Base-by-base conservation (phyloP, 345 rosid genomes). In the Eutrema japonicum region DNA sequence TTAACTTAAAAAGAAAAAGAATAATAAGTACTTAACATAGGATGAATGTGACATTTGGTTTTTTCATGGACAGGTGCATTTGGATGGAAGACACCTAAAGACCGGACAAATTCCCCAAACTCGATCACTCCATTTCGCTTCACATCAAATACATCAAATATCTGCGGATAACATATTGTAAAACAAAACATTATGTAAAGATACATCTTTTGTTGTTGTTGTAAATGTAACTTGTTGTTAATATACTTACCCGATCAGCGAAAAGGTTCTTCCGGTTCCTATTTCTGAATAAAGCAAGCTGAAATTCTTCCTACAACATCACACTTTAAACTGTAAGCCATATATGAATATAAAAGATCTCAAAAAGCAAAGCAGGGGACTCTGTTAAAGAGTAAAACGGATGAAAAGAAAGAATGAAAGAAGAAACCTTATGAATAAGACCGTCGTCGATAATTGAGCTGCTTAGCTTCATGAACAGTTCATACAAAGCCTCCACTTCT, bases 51-150 rank as follows among this genome's bases (percentile, higher is more conserved):
- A 93, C 98, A 93, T 62, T 83, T 77, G 36, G 81, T 82, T 81
- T 94, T 94, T n/a, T 86, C 93, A 13, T 74, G 85, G 12, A 81
- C 81, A 0, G 83, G 84, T 55, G 97, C 90, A 77, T 78, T 77
- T 46, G 97, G 97, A 75, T 91, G 98, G 72, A 94, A 94, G 48
- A 91, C 77, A 11, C 92, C 88, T 53, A 94, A 74, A 27, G 97
- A 91, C 77, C 98, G 82, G 35, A 94, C 95, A 60, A 94, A 94
- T 71, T 89, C 98, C 1, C 95, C 97, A 58, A 91, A 94, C 50
- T 89, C 93, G 6, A 94, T 88, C 22, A 91, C 98, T 62, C 97
- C 96, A 83, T 91, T 91, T 70, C 80, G 86, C 81, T 94, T 94
- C 77, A 91, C 47, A 84, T 94, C 98, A 66, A 91, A 94, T 27